Base-by-base conservation (phyloP, 306 rosid genomes). In the Bauhinia variegata region DNA sequence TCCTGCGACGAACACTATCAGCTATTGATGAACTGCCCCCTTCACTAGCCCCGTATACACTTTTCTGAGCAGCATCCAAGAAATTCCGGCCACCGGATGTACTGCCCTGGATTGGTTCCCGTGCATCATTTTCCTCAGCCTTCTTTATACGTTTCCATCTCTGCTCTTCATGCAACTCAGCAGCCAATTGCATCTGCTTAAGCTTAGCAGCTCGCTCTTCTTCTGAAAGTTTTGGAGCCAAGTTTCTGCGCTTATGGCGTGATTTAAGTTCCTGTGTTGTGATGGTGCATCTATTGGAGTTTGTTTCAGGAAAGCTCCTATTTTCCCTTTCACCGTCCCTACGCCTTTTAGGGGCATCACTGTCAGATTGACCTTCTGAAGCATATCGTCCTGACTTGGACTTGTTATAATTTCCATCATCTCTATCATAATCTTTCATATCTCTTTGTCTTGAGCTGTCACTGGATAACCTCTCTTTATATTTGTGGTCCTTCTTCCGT, bases 21-120 rank as follows among this genome's bases (percentile, higher is more conserved):
- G 88, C 96, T 67, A 93, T 93, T 17, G 97, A 84, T 58, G 87
- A 39, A 77, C 97, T 90, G 38, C 97, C 98, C 36, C 96, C 98
- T 49, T 80, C 87, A 19, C 73, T 96, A 11, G 96, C 90, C 70
- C 98, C 95, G 59, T 86, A 89, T 11, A 89, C 81, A 51, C 91
- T 85, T 79, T 78, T 89, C 7, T 89, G 93, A 50, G 88, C 88
- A 44, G 80, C 82, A 78, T 93, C 97, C 83, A 89, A 82, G 78
- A 93, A 93, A 77, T 83, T 93, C 79, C 42, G 86, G 31, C 95
- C 86, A 14, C 74, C 67, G 16, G 83, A 60, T 14, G 11, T 67
- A 41, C 42, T 72, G 28, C 62, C 75, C 30, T 30, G 93, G 41
- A 61, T 46, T 64, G 87, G 81, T 83, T 93, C 97, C 56, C 2